These are phyloP conservation scores for Penicillium brasilianum DNA, from an alignment of 2,329 filamentous ascomycete genomes.

Conservation along the genomic window DNA sequence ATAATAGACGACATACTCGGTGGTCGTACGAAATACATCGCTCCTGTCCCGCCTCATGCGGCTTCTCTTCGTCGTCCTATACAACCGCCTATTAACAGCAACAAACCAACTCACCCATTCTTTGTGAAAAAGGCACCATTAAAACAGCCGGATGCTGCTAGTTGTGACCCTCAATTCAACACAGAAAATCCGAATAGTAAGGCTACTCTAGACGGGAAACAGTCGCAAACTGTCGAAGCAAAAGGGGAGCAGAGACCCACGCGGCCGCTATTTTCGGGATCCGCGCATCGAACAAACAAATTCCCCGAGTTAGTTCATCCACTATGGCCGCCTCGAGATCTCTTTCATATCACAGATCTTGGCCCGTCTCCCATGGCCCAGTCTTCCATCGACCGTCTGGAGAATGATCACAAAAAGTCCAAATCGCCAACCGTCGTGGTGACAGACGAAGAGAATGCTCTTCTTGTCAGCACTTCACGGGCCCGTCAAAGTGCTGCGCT, in stretches of 20 bases:
- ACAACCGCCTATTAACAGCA: conserved; percentile 19
- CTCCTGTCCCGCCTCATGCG: conserved; percentile 30
- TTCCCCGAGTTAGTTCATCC: conserved; percentile 41
- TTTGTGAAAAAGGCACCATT: conserved; percentile 63
- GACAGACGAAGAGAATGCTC: conserved; percentile 40
- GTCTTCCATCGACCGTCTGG: background rate
- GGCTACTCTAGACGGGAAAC: background rate
- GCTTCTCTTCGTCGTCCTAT: conserved; percentile 11
- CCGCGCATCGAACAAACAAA: conserved; percentile 32
- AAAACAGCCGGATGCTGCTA: conserved; percentile 16
- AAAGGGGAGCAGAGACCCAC: conserved; percentile 12
- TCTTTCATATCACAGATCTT: conserved; percentile 58
- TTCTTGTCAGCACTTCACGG: conserved; percentile 27
- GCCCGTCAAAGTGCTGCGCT: conserved; percentile 16
- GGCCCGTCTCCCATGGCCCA: background rate
- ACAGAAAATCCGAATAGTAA: background rate
- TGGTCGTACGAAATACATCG: conserved; percentile 39
- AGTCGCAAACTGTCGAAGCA: background rate
- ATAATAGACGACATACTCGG: conserved; percentile 68
- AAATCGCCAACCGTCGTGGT: conserved; percentile 43
- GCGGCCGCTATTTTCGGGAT: conserved; percentile 18
- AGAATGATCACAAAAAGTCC: conserved; percentile 43
- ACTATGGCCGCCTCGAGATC: conserved; percentile 46
- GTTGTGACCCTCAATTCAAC: background rate
- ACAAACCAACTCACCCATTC: conserved; percentile 68